phyloP scores from a whole-genome alignment of 192 early-diverging fungal species.

The Backusella westeae region DNA sequence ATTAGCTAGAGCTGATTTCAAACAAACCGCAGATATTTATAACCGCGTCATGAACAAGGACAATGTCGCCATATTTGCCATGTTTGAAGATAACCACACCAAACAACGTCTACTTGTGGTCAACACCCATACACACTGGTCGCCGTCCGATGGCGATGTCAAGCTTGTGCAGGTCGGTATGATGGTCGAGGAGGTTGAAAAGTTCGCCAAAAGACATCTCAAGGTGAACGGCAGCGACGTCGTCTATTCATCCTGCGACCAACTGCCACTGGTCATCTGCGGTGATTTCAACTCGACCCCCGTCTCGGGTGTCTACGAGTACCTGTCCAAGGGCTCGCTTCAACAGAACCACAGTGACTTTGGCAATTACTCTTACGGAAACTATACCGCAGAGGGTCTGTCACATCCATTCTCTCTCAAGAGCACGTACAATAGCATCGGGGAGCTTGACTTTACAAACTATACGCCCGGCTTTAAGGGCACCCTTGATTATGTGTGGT shows the following conservation, averaged over 20 bases:
- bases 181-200: constrained; percentile 87
- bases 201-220: constrained; percentile 51
- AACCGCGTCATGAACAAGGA: constrained; percentile 98
- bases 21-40: constrained; percentile 90
- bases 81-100: constrained; percentile 83
- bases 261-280: constrained; percentile 71
- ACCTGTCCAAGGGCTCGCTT: constrained; percentile 73
- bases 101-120: constrained; percentile 70
- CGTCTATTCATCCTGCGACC: constrained; percentile 38
- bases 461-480: constrained; percentile 84
- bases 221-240: constrained; percentile 16
- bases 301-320: constrained; percentile 90
- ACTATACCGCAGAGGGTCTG: constrained; percentile 81
- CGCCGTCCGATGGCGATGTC: constrained; percentile 87
- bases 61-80: constrained; percentile 82
- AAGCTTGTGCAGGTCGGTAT: constrained; percentile 95
- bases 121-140: constrained; percentile 95
- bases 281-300: constrained; percentile 96
- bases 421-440: constrained; percentile 71
- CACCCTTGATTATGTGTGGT: constrained; percentile 95
- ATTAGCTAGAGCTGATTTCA: constrained; percentile 82
- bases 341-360: constrained; percentile 86
- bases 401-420: constrained; percentile 81
- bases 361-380: constrained; percentile 74
- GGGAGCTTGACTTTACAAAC: constrained; percentile 90